Evolutionary conservation across 345 rosid species (phyloP).

Genomic region (Salix arbutifolia): DNA sequence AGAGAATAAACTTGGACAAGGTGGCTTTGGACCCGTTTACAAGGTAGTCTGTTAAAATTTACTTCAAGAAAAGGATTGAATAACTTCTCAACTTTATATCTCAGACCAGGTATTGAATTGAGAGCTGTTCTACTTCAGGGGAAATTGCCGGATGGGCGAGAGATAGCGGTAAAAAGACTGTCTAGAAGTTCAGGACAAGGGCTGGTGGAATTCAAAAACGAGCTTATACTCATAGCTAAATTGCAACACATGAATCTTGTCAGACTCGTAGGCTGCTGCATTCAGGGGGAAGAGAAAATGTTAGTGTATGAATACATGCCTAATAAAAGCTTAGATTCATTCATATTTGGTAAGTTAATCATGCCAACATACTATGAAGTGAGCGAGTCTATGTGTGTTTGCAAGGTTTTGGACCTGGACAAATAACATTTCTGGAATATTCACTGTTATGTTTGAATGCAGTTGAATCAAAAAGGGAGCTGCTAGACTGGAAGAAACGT

Average conservation of each 20-base stretch:
- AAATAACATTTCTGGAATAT: background rate
- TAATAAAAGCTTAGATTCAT: conserved; percentile 18
- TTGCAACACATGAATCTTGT: conserved; percentile 21
- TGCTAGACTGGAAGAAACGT: conserved; percentile 7
- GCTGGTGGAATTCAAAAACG: conserved; percentile 23
- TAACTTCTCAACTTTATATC: too few relatives aligned
- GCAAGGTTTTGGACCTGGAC: too few relatives aligned
- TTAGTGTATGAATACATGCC: conserved; percentile 21
- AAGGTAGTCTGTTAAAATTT: too few relatives aligned
- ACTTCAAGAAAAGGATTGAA: too few relatives aligned
- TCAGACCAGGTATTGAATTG: too few relatives aligned
- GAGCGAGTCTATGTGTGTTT: too few relatives aligned
- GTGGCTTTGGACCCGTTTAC: conserved; percentile 1
- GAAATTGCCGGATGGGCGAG: background rate
- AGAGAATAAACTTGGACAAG: conserved; percentile 8
- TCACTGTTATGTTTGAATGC: background rate
- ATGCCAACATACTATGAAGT: too few relatives aligned
- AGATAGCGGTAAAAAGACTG: conserved; percentile 22
- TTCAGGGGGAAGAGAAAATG: conserved; percentile 21
- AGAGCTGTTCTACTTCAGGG: conserved; percentile 1
- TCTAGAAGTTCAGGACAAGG: conserved; percentile 24
- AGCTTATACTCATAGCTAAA: conserved; percentile 25
- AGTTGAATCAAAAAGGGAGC: background rate
- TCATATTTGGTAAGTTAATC: conserved; percentile 10
- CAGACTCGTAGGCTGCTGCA: conserved; percentile 12